A percentile compares a stretch with the other conserved stretches of the same genome.
These are phyloP conservation scores for Russula griseocarnosa DNA, from an alignment of 768 basidiomycete species.

Conservation along the genomic window DNA sequence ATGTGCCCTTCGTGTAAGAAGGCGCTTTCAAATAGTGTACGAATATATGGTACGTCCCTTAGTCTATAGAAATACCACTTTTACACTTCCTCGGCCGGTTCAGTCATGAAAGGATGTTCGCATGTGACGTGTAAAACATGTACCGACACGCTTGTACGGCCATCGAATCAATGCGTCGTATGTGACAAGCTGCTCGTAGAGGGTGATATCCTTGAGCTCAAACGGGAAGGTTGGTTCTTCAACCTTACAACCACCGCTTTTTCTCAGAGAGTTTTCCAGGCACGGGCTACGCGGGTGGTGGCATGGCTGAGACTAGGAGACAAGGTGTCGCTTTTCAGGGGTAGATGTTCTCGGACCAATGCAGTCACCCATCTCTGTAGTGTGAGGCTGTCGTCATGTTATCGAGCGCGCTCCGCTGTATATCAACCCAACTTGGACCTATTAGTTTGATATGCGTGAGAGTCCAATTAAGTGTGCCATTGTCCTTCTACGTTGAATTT, in stretches of 20 bases:
- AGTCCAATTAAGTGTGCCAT: neutral
- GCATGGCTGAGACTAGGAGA: conserved; percentile 82
- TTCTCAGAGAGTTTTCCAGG: conserved; percentile 41
- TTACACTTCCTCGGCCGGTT: conserved; percentile 5
- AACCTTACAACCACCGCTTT: neutral
- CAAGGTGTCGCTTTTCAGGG: conserved; percentile 85
- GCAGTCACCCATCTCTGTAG: neutral
- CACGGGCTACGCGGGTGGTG: conserved; percentile 94
- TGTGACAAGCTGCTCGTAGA: conserved; percentile 68
- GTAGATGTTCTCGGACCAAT: conserved; percentile 32
- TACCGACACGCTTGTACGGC: conserved; percentile 78
- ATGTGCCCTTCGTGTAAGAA: conserved; percentile 91
- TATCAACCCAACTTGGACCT: too few relatives aligned
- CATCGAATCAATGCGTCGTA: conserved; percentile 77
- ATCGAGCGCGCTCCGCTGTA: too few relatives aligned
- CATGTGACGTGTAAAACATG: conserved; percentile 93
- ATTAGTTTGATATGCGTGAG: neutral
- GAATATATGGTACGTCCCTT: conserved; percentile 57
- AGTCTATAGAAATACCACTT: neutral
- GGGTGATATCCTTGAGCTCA: conserved; percentile 76
- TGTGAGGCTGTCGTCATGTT: too few relatives aligned
- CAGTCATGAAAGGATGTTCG: conserved; percentile 82
- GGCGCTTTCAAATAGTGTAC: conserved; percentile 69
- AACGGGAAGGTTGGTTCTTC: conserved; percentile 72
- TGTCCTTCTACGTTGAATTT: too few relatives aligned